Percentiles rank a stretch among this genome's conserved stretches.
Evolutionary conservation across 2,329 filamentous ascomycete species (phyloP).

Genomic region (Penicillium sp.): DNA sequence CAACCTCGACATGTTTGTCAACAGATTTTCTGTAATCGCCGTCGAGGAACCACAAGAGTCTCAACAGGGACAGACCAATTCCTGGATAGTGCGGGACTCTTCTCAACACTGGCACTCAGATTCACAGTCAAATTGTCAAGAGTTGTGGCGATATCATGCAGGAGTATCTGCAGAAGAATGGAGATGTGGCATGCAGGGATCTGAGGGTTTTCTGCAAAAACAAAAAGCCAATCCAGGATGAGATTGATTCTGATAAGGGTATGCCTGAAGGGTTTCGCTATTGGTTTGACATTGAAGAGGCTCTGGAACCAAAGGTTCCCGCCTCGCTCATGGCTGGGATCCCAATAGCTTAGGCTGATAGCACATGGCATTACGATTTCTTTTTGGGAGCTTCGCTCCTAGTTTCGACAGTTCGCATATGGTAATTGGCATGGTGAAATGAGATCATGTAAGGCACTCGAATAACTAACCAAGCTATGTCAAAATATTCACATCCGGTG

Average conservation of each 20-base stretch:
- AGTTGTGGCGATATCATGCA: constrained; percentile 27
- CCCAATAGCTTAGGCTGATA: constrained; percentile 17
- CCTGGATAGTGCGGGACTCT: too few species aligned
- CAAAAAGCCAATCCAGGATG: constrained; percentile 21
- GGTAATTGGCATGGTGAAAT: too few species aligned
- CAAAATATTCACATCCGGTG: too few species aligned
- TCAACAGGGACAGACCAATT: too few species aligned
- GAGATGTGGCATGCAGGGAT: constrained; percentile 27
- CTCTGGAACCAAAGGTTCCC: constrained; percentile 16
- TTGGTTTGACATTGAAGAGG: constrained; percentile 18
- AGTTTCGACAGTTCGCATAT: too few species aligned
- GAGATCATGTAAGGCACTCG: too few species aligned
- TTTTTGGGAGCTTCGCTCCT: too few species aligned
- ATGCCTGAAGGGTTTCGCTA: constrained; percentile 12
- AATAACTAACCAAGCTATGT: too few species aligned
- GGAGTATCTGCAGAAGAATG: constrained; percentile 27
- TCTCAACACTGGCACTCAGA: background rate
- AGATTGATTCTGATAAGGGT: background rate
- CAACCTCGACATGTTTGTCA: too few species aligned
- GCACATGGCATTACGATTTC: background rate
- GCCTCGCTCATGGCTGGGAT: constrained; percentile 24
- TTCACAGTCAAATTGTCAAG: constrained; percentile 24
- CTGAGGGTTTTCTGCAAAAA: constrained; percentile 28
- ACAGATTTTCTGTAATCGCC: too few species aligned
- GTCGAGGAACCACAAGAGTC: too few species aligned